Conservation (phyloP, 768 basidiomycete genomes). For the Suillus subalutaceus region DNA sequence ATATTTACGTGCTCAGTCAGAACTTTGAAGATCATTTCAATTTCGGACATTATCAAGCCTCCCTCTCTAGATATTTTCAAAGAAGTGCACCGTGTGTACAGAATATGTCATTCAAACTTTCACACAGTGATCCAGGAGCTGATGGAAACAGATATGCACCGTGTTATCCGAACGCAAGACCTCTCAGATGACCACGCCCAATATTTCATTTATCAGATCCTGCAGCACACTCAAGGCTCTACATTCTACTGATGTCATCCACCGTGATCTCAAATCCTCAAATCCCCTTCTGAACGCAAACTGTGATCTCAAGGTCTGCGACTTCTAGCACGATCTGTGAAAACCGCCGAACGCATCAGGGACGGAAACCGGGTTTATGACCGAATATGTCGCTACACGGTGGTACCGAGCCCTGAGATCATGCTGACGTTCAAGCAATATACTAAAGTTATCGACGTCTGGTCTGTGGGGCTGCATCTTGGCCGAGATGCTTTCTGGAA, state of each 20-base stretch:
- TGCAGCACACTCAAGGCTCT: no score
- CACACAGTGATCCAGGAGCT: conserved; percentile 82
- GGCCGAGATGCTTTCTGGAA: no score
- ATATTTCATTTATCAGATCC: conserved; percentile 92
- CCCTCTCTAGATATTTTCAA: conserved; percentile 78
- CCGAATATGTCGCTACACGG: conserved; percentile 98
- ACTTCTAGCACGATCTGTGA: conserved; percentile 95
- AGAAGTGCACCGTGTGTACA: conserved; percentile 72
- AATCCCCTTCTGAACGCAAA: conserved; percentile 99
- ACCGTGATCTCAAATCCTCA: conserved; percentile 95
- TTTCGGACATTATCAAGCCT: conserved; percentile 87
- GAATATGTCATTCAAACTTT: conserved; percentile 15
- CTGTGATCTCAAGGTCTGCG: conserved; percentile 93
- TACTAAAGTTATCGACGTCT: no score
- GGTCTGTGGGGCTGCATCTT: no score
- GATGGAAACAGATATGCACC: conserved; percentile 97
- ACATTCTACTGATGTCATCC: conserved; percentile 94
- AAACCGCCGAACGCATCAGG: conserved; percentile 81
- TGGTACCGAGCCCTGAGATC: no score
- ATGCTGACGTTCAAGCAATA: no score
- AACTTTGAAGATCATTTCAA: conserved; percentile 73
- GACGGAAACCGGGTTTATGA: conserved; percentile 90
- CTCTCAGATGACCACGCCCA: conserved; percentile 95
- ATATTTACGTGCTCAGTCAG: conserved; percentile 6
- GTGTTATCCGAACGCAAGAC: conserved; percentile 94